phyloP scores from a whole-genome alignment of 768 basidiomycete genomes.

The Naganishia kalamii region DNA sequence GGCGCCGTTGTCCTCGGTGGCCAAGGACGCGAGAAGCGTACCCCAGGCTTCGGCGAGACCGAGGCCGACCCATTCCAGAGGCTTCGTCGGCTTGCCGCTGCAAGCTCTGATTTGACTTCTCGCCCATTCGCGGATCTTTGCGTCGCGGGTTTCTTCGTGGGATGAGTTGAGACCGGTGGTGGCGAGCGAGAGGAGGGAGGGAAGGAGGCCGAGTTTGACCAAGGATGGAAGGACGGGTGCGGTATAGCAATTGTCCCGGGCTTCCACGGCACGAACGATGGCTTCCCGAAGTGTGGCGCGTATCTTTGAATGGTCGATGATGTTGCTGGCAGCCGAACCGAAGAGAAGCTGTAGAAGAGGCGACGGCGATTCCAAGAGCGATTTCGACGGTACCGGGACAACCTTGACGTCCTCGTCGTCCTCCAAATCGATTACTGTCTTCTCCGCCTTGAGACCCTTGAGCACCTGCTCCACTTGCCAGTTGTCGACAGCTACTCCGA shows the following conservation, averaged over 20 bases:
- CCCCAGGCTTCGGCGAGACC: constrained; percentile 28
- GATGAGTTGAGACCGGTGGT: neutral
- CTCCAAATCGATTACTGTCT: constrained; percentile 14
- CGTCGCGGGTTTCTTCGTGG: neutral
- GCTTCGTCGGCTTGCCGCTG: constrained; percentile 26
- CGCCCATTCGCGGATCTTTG: constrained; percentile 11
- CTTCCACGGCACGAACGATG: constrained; percentile 45
- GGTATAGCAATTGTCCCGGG: neutral
- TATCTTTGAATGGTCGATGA: constrained; percentile 60
- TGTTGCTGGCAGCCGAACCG: constrained; percentile 58
- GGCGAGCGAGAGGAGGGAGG: neutral
- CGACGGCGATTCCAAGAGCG: constrained; percentile 25
- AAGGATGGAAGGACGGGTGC: neutral
- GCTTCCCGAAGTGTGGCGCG: constrained; percentile 19
- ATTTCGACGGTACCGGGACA: neutral
- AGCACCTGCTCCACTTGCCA: constrained; percentile 63
- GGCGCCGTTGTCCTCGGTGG: neutral
- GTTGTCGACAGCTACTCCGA: constrained; percentile 59
- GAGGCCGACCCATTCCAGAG: constrained; percentile 33
- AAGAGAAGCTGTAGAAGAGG: constrained; percentile 51
- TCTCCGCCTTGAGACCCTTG: neutral
- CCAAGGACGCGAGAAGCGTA: neutral
- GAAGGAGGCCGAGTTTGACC: constrained; percentile 6
- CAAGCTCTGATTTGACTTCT: constrained; percentile 26
- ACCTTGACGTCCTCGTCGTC: neutral